Evolutionary conservation across 805 yeast species (phyloP).

Genomic region (Zygosaccharomyces siamensis): DNA sequence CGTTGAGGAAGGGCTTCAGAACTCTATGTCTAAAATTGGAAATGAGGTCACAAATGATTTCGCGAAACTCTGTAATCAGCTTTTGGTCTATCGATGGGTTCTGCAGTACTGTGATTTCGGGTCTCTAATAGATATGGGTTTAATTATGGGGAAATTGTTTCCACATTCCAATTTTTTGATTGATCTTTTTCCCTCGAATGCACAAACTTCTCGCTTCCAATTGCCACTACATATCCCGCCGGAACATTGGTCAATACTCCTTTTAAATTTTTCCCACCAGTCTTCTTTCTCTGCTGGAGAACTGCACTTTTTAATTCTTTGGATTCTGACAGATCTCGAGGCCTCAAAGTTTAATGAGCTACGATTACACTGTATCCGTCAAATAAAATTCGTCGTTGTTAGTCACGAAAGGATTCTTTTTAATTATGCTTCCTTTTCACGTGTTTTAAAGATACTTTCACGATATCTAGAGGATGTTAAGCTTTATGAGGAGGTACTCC

Average conservation of each 20-base stretch:
- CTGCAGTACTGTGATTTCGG: constrained; percentile 21
- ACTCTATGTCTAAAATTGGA: constrained; percentile 10
- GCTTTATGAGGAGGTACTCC: constrained; percentile 17
- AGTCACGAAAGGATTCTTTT: constrained; percentile 10
- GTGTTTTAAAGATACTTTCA: constrained; percentile 12
- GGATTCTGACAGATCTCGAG: constrained; percentile 22
- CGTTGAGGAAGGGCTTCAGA: constrained; percentile 11
- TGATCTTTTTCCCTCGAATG: constrained; percentile 7
- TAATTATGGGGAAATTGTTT: constrained; percentile 4
- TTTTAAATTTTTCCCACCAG: constrained; percentile 5
- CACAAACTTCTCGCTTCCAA: constrained; percentile 11
- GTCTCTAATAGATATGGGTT: constrained; percentile 9
- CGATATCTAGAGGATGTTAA: constrained; percentile 8
- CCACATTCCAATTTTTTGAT: neutral
- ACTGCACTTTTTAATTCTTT: constrained; percentile 14
- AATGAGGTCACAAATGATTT: constrained; percentile 7
- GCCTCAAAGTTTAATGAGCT: constrained; percentile 6
- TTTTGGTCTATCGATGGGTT: constrained; percentile 12
- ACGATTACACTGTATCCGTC: constrained; percentile 18
- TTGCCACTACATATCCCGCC: constrained; percentile 18
- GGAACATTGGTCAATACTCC: constrained; percentile 7
- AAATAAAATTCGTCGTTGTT: constrained; percentile 17
- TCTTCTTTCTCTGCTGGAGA: constrained; percentile 6
- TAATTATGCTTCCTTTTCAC: constrained; percentile 4
- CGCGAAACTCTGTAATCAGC: constrained; percentile 2